These are phyloP conservation scores for Fusarium haematococcum DNA, from an alignment of 2,329 filamentous ascomycete species.

Conservation along the genomic window DNA sequence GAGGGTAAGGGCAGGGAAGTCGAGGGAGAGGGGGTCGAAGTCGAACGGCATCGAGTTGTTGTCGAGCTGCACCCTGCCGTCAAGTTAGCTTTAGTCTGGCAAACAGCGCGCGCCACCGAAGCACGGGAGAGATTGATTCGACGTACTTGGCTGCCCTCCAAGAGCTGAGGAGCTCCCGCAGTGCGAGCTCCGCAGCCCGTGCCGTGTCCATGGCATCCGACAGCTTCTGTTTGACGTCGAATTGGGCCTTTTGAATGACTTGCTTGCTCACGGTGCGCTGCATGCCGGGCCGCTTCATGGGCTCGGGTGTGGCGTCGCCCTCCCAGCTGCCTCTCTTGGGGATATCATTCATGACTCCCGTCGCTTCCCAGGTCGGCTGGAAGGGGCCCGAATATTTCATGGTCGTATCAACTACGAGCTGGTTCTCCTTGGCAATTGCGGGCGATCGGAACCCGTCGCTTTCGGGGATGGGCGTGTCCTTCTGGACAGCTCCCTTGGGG, in stretches of 20 bases:
- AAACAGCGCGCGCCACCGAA: neutral
- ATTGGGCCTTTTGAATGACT: constrained; percentile 68
- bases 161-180: constrained; percentile 84
- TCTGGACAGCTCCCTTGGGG: constrained; percentile 56
- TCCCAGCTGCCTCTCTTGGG: constrained; percentile 56
- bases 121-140: neutral
- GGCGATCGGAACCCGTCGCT: constrained; percentile 52
- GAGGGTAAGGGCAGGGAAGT: constrained; percentile 86
- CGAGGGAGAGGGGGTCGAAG: constrained; percentile 86
- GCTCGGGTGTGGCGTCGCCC: constrained; percentile 50
- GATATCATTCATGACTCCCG: constrained; percentile 82
- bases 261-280: constrained; percentile 63
- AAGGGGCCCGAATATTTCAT: constrained; percentile 64
- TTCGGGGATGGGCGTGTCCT: constrained; percentile 55
- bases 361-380: constrained; percentile 78
- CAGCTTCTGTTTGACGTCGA: constrained; percentile 72
- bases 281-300: constrained; percentile 50
- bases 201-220: constrained; percentile 82
- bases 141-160: constrained; percentile 85
- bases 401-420: constrained; percentile 58
- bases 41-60: constrained; percentile 72
- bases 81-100: constrained; percentile 23
- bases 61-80: constrained; percentile 65
- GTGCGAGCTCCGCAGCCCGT: constrained; percentile 83
- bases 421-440: constrained; percentile 55